Evolutionary conservation across 805 yeast species (phyloP).

Genomic region (Metschnikowia kunwiensis): DNA sequence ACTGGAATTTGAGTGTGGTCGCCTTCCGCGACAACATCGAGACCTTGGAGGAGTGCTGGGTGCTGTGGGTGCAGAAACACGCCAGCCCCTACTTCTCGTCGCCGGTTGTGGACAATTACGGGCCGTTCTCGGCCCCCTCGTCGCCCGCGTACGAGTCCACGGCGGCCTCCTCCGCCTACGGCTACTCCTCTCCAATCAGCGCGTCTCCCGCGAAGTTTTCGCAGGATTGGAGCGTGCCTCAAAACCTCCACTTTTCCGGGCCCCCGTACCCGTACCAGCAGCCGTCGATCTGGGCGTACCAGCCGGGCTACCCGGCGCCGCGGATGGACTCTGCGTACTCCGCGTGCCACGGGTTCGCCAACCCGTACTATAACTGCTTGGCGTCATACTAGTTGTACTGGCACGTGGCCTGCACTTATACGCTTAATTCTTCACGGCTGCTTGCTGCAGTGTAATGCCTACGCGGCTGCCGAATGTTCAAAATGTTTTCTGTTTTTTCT

Average conservation of each 20-base stretch:
- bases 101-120: constrained; percentile 4
- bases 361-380: constrained; percentile 35
- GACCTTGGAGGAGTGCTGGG: constrained; percentile 45
- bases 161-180: constrained; percentile 15
- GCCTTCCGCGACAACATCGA: constrained; percentile 36
- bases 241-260: constrained; percentile 5
- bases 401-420: too few relatives aligned
- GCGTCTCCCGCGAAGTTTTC: constrained; percentile 26
- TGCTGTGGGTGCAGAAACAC: constrained; percentile 39
- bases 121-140: constrained; percentile 17
- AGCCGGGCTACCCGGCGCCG: constrained; percentile 18
- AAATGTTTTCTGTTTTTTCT: too few relatives aligned
- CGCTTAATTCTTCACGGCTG: too few relatives aligned
- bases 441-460: too few relatives aligned
- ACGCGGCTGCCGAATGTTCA: too few relatives aligned
- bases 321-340: constrained; percentile 9
- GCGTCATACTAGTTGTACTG: constrained; percentile 14
- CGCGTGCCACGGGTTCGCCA: constrained; percentile 33
- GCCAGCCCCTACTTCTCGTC: constrained; percentile 4
- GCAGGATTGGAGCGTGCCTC: constrained; percentile 18
- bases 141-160: constrained; percentile 19
- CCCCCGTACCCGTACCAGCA: constrained; percentile 10
- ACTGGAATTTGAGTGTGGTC: constrained; percentile 55
- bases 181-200: constrained; percentile 24
- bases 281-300: constrained; percentile 26